Evolutionary conservation across 768 basidiomycete genomes (phyloP), one percentile per base, ranked within the genome.

Genomic region (Boletellus ananas): DNA sequence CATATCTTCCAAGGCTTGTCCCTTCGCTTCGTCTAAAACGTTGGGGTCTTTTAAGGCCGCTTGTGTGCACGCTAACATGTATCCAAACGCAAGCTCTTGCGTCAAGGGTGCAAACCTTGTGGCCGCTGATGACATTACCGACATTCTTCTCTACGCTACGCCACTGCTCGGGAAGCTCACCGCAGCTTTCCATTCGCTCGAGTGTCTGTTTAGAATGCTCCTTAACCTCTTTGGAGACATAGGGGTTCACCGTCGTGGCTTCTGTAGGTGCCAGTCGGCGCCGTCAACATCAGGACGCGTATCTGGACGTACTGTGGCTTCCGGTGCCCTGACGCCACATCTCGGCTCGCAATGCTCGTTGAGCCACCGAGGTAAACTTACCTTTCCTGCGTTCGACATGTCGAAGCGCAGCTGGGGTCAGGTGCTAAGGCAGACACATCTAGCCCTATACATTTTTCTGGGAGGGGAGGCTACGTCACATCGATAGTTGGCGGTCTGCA

Each of bases 181-280:
- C 50, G 7, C 35, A 14, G 16, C 17, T 23, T 34, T 45, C 51
- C 66, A 64, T 54, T 14, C 61, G 58, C n/a, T 62, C 52, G 34
- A 65, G 61, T 20, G 55, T 52, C 25, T 63, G 49, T 43, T 57
- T 56, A 23, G 61, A 69, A 25, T 56, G 58, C 27, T 44, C 54
- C 51, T 65, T 60, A 6, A 55, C 52, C 40, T 58, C 59, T 9
- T 54, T 56, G 39, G 62, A 64, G 33, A 55, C 49, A 2, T 57
- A 50, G 27, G 65, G 62, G 50, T 68, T 67, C 33, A 52, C 57
- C 13, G 67, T 20, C 38, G 54, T 27, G 5, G 64, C 65, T 54
- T 68, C 52, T 62, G 36, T 42, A 46, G 33, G 39, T 20, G n/a
- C 14, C 16, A 18, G 37, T 48, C 21, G 52, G 36, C 23, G 41